phyloP scores from a whole-genome alignment of 1,284 basidiomycete species.

The Ustilago bromivora region DNA sequence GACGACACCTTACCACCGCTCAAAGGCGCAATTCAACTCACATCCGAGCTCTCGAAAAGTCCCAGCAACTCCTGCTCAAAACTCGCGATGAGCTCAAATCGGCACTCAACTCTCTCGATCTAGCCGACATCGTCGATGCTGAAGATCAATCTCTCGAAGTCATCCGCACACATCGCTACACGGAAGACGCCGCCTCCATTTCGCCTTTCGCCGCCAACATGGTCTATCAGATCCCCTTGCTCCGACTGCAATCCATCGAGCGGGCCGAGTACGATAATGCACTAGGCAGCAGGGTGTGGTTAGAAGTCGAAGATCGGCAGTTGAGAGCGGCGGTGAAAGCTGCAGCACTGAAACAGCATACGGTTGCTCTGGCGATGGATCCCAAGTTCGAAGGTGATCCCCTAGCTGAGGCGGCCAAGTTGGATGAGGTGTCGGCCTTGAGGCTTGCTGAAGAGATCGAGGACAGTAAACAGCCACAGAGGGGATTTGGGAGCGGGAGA shows the following conservation, averaged over 20 bases:
- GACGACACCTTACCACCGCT: constrained; percentile 11
- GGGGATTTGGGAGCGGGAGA: background rate
- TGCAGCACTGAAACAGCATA: constrained; percentile 27
- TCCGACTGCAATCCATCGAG: constrained; percentile 45
- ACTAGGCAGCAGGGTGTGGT: constrained; percentile 28
- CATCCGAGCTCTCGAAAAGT: constrained; percentile 19
- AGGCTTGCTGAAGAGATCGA: constrained; percentile 36
- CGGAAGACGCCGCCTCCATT: constrained; percentile 17
- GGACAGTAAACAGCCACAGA: constrained; percentile 6
- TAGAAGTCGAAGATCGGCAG: constrained; percentile 35
- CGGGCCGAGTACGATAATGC: constrained; percentile 44
- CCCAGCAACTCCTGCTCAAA: constrained; percentile 13
- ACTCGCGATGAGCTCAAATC: constrained; percentile 39
- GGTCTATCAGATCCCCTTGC: constrained; percentile 31
- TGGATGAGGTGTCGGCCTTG: constrained; percentile 26
- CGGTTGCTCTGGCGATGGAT: constrained; percentile 19
- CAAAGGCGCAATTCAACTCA: constrained; percentile 27
- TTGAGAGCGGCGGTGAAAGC: constrained; percentile 27
- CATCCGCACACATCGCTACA: constrained; percentile 17
- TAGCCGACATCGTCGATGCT: constrained; percentile 45
- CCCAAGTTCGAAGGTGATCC: constrained; percentile 18
- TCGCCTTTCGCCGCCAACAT: constrained; percentile 30
- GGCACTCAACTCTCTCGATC: constrained; percentile 33
- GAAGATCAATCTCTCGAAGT: constrained; percentile 50
- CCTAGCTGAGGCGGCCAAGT: constrained; percentile 20